phyloP scores from a whole-genome alignment of 345 rosid genomes.

The Lepidium didymum region DNA sequence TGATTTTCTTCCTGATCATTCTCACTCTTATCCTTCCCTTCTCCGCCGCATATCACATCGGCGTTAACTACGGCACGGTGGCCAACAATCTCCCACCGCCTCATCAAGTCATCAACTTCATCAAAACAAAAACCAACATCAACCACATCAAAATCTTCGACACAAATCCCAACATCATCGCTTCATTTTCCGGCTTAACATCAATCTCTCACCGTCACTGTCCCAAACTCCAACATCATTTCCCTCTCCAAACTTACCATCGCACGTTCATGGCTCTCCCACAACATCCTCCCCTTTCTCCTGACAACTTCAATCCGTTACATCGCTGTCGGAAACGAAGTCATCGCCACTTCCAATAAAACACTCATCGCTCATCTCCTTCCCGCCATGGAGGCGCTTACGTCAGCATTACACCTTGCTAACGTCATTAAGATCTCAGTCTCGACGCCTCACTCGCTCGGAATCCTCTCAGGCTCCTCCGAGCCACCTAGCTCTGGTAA shows the following conservation, averaged over 20 bases:
- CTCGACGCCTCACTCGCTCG: slow-evolving; percentile 70
- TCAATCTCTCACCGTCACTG: slow-evolving; percentile 61
- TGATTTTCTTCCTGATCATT: background rate
- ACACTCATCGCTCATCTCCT: slow-evolving; percentile 46
- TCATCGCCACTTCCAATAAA: slow-evolving; percentile 60
- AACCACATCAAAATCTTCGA: slow-evolving; percentile 73
- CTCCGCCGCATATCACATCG: slow-evolving; percentile 34
- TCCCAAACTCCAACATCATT: slow-evolving; percentile 62
- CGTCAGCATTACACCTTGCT: slow-evolving; percentile 44
- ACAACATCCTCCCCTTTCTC: slow-evolving; percentile 46
- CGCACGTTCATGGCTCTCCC: slow-evolving; percentile 54
- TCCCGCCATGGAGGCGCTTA: slow-evolving; percentile 64
- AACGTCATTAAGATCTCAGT: slow-evolving; percentile 46
- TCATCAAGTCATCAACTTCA: slow-evolving; percentile 53
- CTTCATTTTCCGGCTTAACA: slow-evolving; percentile 55
- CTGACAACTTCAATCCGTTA: slow-evolving; percentile 45
- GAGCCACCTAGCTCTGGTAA: slow-evolving; percentile 71
- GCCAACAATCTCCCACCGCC: slow-evolving; percentile 83
- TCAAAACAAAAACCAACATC: slow-evolving; percentile 59
- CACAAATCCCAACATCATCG: slow-evolving; percentile 59
- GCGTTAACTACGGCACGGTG: slow-evolving; percentile 81
- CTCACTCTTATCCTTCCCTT: slow-evolving; percentile 9
- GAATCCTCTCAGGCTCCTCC: slow-evolving; percentile 52
- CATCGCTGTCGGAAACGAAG: slow-evolving; percentile 72
- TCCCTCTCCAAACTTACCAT: slow-evolving; percentile 47